Evolutionary conservation across 371 early-diverging fungal species (phyloP), one percentile per base, ranked within the genome.

Genomic region (Choanephora cucurbitarum): DNA sequence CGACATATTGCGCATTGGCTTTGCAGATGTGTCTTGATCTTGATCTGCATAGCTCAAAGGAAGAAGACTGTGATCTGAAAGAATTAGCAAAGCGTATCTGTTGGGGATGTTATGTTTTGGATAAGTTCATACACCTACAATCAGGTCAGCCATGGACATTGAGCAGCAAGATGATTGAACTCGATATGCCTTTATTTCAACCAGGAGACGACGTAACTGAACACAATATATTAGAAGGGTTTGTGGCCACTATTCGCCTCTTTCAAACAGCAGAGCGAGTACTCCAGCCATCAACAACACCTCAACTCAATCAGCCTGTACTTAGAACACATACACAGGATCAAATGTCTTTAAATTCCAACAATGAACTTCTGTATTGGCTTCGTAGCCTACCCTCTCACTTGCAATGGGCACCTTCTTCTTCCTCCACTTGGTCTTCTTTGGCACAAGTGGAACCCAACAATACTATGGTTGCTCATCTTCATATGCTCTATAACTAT

Each of bases 21-120:
- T 57, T 65, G 42, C 69, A 67, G 39, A 67, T 75, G 62, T 61
- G 63, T 23, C 37, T 62, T 44, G 72, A 69, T 31, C 23, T 75
- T 8, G 54, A 64, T 10, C 31, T 72, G 49, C 52, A 51, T 23
- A 39, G 55, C 15, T 67, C 67, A 23, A 56, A 45, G 34, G 50
- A 57, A 19, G 6, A 56, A 47, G 45, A 55, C 13, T n/a, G 47
- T 22, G 64, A 59, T 48, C 54, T 60, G 3, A 49, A 55, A 5
- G 72, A 71, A 41, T 43, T 65, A 17, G 40, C 49, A 15, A 67
- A 67, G 31, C 21, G 72, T 17, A 37, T 68, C 18, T 67, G 69
- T 18, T 71, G 72, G 72, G 62, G 62, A 18, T 71, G 72, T 32
- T 71, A 71, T 33, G 53, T 55, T 19, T 22, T 71, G 3, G 72